Conservation (phyloP, 176 grass and related monocot genomes). For the Puya raimondii region DNA sequence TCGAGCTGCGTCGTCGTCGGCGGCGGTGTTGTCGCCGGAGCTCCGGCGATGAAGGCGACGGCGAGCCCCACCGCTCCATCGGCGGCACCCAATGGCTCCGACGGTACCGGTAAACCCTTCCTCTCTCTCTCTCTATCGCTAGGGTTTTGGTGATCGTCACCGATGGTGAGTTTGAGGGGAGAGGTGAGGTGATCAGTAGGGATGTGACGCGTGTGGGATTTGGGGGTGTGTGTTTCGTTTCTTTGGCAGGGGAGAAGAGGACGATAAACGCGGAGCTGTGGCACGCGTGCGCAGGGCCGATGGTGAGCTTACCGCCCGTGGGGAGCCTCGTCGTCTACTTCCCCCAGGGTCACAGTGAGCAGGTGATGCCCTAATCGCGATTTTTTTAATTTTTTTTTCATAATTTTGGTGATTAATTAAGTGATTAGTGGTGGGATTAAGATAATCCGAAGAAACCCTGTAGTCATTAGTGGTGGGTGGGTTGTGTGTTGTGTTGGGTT, state of each 20-base stretch:
- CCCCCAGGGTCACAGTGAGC: slow-evolving; percentile 72
- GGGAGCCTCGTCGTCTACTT: slow-evolving; percentile 85
- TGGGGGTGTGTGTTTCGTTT: neutral
- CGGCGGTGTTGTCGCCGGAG: neutral
- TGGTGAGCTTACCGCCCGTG: slow-evolving; percentile 54
- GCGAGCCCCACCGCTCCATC: neutral
- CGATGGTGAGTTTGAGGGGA: neutral
- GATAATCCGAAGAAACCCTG: neutral
- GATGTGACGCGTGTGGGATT: neutral
- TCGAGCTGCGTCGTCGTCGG: neutral
- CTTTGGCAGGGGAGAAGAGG: slow-evolving; percentile 39
- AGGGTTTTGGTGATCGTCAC: neutral
- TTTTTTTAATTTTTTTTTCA: neutral
- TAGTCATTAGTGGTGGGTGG: too few species aligned
- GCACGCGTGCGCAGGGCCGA: slow-evolving; percentile 57
- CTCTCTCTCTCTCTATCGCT: neutral
- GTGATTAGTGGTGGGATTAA: neutral
- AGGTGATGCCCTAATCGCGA: slow-evolving; percentile 22
- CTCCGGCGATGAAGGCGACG: neutral
- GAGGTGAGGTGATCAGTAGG: neutral
- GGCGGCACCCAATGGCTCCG: neutral
- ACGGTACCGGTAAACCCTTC: neutral
- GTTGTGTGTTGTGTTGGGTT: too few species aligned
- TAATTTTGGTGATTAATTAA: neutral
- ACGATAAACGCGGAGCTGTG: slow-evolving; percentile 63